Percentiles rank a stretch among this genome's conserved stretches.
Conservation (phyloP, 495 filamentous ascomycete species). For the Parachaetomium inaequale region DNA sequence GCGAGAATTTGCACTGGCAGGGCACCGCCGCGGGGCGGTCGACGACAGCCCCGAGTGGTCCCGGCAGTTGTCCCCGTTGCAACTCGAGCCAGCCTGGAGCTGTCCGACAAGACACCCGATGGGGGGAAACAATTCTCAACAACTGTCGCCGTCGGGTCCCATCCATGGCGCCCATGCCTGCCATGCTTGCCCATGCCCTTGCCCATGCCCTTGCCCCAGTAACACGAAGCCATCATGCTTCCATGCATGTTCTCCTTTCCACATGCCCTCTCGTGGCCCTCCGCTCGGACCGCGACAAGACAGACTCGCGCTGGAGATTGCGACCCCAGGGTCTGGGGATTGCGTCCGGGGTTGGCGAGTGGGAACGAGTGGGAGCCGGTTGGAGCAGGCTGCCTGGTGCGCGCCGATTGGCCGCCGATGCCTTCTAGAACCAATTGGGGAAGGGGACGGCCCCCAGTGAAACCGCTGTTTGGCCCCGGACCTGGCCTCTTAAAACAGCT, state of each 20-base stretch:
- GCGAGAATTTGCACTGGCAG: background rate
- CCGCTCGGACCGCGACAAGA: background rate
- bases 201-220: no score
- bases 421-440: conserved; percentile 27
- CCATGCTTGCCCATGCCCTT: no score
- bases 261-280: background rate
- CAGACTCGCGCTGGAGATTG: conserved; percentile 16
- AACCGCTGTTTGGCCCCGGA: background rate
- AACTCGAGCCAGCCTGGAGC: background rate
- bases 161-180: no score
- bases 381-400: conserved; percentile 12
- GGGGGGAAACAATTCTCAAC: no score
- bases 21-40: background rate
- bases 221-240: no score
- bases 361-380: conserved; percentile 6
- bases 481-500: conserved; percentile 22
- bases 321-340: conserved; percentile 14
- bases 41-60: background rate
- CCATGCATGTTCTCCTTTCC: no score
- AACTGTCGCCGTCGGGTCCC: no score
- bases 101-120: no score
- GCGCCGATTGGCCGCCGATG: conserved; percentile 13
- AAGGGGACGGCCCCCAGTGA: conserved; percentile 11
- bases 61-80: conserved; percentile 7
- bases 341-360: conserved; percentile 11